Conservation (phyloP, 371 early-diverging fungal species). For the Coemansia sp. region DNA sequence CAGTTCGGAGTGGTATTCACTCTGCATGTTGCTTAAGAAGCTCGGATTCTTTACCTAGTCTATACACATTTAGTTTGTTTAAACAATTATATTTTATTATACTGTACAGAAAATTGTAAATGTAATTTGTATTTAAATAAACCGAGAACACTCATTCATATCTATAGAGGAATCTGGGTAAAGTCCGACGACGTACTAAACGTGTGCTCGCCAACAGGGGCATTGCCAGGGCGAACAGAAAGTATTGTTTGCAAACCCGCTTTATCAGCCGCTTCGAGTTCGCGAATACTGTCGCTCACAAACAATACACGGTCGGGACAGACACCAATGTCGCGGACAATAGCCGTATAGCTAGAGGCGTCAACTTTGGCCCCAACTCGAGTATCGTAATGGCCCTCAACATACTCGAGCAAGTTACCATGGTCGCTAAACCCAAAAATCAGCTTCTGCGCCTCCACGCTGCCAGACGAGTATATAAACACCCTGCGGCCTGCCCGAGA, state of each 20-base stretch:
- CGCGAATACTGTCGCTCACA: slow-evolving; percentile 83
- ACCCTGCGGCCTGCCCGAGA: slow-evolving; percentile 58
- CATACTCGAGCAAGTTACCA: slow-evolving; percentile 74
- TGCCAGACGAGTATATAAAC: slow-evolving; percentile 93
- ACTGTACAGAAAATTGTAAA: background rate
- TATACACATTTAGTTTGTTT: slow-evolving; percentile 1
- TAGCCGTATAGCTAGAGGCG: slow-evolving; percentile 64
- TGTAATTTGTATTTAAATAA: background rate
- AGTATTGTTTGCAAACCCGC: slow-evolving; percentile 74
- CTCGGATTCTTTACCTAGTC: slow-evolving; percentile 4
- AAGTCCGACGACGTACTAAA: slow-evolving; percentile 18
- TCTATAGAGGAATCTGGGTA: slow-evolving; percentile 19
- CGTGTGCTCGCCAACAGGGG: slow-evolving; percentile 51
- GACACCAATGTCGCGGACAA: slow-evolving; percentile 66
- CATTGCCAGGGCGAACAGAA: slow-evolving; percentile 78
- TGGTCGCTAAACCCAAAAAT: slow-evolving; percentile 78
- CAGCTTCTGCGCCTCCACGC: slow-evolving; percentile 87
- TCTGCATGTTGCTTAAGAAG: background rate
- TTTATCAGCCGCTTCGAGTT: slow-evolving; percentile 73
- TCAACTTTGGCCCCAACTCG: slow-evolving; percentile 74
- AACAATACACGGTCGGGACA: slow-evolving; percentile 67
- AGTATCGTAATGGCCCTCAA: slow-evolving; percentile 90
- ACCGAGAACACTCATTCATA: background rate
- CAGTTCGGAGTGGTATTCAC: slow-evolving; percentile 1
- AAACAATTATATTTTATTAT: no score